Evolutionary conservation across 202 grass and related monocot genomes (phyloP).

Genomic region (Eragrostis tef): DNA sequence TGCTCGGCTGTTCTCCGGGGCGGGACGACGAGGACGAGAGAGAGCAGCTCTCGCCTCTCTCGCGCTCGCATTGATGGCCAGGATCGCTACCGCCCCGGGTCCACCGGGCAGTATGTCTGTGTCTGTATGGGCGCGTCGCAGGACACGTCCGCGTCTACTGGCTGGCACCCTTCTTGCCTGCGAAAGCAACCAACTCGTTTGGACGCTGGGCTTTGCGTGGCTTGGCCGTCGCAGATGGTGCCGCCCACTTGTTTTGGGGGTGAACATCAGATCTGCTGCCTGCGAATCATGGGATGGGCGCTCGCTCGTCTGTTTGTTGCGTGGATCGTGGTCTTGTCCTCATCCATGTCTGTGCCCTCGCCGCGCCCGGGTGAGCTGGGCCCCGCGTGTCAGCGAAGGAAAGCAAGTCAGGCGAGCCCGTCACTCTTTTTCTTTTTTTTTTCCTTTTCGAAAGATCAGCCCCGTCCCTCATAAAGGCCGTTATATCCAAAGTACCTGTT

Average conservation of each 20-base stretch:
- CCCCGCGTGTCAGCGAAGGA: no score
- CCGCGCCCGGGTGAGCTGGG: no score
- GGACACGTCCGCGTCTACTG: conserved; percentile 24
- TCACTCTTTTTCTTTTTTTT: no score
- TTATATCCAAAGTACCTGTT: no score
- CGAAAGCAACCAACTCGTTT: conserved; percentile 47
- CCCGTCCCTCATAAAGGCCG: no score
- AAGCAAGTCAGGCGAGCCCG: no score
- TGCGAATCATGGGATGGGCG: conserved; percentile 5
- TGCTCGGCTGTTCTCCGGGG: background rate
- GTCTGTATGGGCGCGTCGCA: background rate
- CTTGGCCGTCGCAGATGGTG: background rate
- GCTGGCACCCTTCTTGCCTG: conserved; percentile 24
- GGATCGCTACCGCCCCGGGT: background rate
- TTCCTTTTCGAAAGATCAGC: no score
- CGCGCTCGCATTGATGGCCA: conserved; percentile 11
- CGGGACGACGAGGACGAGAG: background rate
- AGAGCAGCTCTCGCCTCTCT: background rate
- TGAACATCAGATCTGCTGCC: conserved; percentile 17
- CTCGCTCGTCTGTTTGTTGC: background rate
- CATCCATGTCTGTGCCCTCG: background rate
- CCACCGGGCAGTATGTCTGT: background rate
- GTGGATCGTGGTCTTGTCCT: conserved; percentile 3
- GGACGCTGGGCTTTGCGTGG: background rate
- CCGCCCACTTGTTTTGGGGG: conserved; percentile 6